Base-by-base conservation (phyloP, 345 rosid species). In the Rhizophora apiculata region DNA sequence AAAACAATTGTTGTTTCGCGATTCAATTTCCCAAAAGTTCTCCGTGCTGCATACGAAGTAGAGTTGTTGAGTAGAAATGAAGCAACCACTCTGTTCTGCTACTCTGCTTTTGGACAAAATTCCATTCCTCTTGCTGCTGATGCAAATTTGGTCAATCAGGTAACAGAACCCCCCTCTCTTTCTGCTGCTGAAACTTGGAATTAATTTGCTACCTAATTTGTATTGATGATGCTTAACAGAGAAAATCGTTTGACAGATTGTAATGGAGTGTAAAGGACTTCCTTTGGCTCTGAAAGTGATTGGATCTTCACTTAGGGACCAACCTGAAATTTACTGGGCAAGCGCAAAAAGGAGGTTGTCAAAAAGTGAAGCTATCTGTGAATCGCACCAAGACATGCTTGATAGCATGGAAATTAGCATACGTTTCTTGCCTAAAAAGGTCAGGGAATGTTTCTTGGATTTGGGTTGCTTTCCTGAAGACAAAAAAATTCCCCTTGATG, bases 391-490 rank as follows among this genome's bases (percentile, higher is more conserved):
- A 74, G 85, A 39, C 87, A 80, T 94, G 77, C 81, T 88, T 29
- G 82, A 85, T 68, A 83, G 90, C 30, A 89, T 94, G 97, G 88
- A 87, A n/a, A 77, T 89, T 54, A 89, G 98, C 59, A 72, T 85
- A 3, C 74, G 78, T 0, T 74, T 83, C 76, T 86, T 91, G 81
- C 68, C 79, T 20, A 37, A 29, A 31, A 87, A 64, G 65, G 87
- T 86, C 9, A 69, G 63, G 67, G 95, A 89, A 51, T 91, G 97
- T 78, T 91, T 91, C 92, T 62, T 90, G 84, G 99, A 95, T 76
- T 68, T 95, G 83, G 97, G 97, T 11, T 81, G 96, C n/a, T 92
- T 95, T 78, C 96, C 98, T 36, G 99, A 95, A 88, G 99, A 90
- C 84, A 87, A 72, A 72, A 92, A 84, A 79, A 95, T 95, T 66